Percentiles rank a stretch among this genome's conserved stretches.
phyloP scores from a whole-genome alignment of 139 green algal species.

The Dunaliella primolecta region DNA sequence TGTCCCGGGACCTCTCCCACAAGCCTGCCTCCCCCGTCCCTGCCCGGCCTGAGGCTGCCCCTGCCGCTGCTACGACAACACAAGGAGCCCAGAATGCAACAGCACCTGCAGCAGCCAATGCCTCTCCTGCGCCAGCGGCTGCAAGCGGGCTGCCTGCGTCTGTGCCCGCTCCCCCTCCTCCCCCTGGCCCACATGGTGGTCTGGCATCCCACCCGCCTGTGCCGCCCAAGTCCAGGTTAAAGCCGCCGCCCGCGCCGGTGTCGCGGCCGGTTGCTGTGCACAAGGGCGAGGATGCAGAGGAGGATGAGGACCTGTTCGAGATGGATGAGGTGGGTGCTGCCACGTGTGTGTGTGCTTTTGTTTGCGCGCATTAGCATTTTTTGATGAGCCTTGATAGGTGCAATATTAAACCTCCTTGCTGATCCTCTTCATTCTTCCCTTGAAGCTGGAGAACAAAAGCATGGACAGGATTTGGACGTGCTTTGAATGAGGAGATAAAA shows the following conservation, averaged over 20 bases:
- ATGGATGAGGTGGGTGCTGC: slow-evolving; percentile 63
- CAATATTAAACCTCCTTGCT: too few relatives aligned
- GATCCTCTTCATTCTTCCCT: too few relatives aligned
- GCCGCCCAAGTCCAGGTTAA: background rate
- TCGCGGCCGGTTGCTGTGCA: background rate
- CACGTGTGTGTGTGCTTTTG: background rate
- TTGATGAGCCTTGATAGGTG: background rate
- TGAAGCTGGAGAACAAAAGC: too few relatives aligned
- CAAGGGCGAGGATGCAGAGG: slow-evolving; percentile 23
- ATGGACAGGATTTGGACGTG: too few relatives aligned
- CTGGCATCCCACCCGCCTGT: slow-evolving; percentile 16
- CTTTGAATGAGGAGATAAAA: too few relatives aligned
- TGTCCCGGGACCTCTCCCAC: slow-evolving; percentile 48
- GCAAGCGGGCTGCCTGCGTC: background rate
- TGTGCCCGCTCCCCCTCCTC: background rate
- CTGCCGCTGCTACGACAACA: background rate
- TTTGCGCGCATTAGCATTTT: background rate
- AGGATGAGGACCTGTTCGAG: slow-evolving; percentile 70
- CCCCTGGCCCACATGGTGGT: background rate
- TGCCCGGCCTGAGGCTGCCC: background rate
- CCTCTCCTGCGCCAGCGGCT: too few relatives aligned
- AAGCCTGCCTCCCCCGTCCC: background rate
- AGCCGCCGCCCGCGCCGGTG: background rate
- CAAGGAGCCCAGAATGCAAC: slow-evolving; percentile 1
- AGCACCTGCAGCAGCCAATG: slow-evolving; percentile 12